phyloP scores from a whole-genome alignment of 73 alveolate genomes.

The Paramecium primaurelia region DNA sequence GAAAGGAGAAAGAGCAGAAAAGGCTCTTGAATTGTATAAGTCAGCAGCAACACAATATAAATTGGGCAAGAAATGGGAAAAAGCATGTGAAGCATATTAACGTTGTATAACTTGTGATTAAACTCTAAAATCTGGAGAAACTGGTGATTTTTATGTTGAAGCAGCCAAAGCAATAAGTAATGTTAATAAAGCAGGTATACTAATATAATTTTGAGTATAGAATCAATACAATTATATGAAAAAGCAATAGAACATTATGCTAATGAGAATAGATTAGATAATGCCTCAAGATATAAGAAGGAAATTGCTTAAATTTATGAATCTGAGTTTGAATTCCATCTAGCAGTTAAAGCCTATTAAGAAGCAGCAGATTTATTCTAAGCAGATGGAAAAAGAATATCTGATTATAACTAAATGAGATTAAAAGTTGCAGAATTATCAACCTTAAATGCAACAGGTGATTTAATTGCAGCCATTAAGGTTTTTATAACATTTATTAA shows the following conservation, averaged over 20 bases:
- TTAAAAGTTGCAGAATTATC: slow-evolving; percentile 42
- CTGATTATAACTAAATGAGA: slow-evolving; percentile 51
- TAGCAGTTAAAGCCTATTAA: slow-evolving; percentile 12
- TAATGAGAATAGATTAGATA: slow-evolving; percentile 31
- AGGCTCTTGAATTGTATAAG: slow-evolving; percentile 57
- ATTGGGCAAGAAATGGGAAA: slow-evolving; percentile 47
- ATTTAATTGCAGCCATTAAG: neutral
- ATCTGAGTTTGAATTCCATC: neutral
- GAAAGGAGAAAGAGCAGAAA: slow-evolving; percentile 62
- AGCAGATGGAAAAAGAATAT: slow-evolving; percentile 30
- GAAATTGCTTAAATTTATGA: slow-evolving; percentile 49
- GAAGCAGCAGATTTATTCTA: slow-evolving; percentile 39
- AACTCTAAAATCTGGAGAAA: neutral
- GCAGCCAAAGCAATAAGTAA: slow-evolving; percentile 40
- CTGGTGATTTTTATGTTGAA: slow-evolving; percentile 25
- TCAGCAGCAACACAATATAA: slow-evolving; percentile 61
- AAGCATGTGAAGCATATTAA: slow-evolving; percentile 2
- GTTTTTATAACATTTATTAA: neutral
- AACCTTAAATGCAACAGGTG: slow-evolving; percentile 18
- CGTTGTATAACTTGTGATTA: slow-evolving; percentile 37
- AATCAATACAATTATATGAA: neutral
- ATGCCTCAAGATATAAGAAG: slow-evolving; percentile 31
- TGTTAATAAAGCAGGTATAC: slow-evolving; percentile 33
- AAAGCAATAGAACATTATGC: slow-evolving; percentile 43
- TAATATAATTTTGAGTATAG: neutral